phyloP scores from a whole-genome alignment of 1,284 basidiomycete species.

The Ceratobasidium sp. region DNA sequence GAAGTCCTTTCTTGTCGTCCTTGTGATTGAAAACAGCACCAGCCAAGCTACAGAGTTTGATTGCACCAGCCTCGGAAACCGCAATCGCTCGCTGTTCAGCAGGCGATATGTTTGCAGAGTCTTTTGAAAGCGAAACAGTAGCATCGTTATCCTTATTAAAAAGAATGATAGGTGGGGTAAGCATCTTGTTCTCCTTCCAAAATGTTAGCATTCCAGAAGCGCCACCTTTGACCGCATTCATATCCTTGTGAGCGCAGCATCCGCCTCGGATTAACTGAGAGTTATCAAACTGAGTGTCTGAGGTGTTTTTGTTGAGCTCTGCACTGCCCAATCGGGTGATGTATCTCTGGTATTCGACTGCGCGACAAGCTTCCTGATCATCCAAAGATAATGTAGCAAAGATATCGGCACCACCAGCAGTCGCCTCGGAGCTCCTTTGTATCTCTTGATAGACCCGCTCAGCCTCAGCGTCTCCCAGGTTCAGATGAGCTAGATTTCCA shows the following conservation, averaged over 20 bases:
- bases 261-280: slow-evolving; percentile 19
- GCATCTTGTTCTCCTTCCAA: slow-evolving; percentile 29
- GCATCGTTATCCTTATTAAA: slow-evolving; percentile 55
- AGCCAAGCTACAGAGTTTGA: slow-evolving; percentile 55
- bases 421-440: slow-evolving; percentile 9
- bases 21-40: slow-evolving; percentile 57
- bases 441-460: slow-evolving; percentile 1
- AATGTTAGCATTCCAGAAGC: slow-evolving; percentile 46
- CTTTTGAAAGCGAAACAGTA: slow-evolving; percentile 13
- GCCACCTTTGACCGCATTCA: slow-evolving; percentile 54
- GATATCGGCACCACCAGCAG: slow-evolving; percentile 14
- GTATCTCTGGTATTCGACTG: slow-evolving; percentile 21
- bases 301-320: neutral
- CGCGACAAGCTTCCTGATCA: slow-evolving; percentile 3
- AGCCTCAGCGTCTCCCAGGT: slow-evolving; percentile 22
- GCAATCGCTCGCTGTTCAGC: slow-evolving; percentile 25
- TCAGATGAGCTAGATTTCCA: neutral
- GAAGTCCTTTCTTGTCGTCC: slow-evolving; percentile 59
- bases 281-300: neutral
- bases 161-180: slow-evolving; percentile 52
- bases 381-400: slow-evolving; percentile 5
- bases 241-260: slow-evolving; percentile 37
- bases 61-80: slow-evolving; percentile 51
- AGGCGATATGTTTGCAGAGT: neutral
- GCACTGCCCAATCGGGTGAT: neutral